Percentiles rank a stretch among this genome's conserved stretches.
phyloP scores from a whole-genome alignment of 164 flowering plant genomes.

The Umbellularia californica region DNA sequence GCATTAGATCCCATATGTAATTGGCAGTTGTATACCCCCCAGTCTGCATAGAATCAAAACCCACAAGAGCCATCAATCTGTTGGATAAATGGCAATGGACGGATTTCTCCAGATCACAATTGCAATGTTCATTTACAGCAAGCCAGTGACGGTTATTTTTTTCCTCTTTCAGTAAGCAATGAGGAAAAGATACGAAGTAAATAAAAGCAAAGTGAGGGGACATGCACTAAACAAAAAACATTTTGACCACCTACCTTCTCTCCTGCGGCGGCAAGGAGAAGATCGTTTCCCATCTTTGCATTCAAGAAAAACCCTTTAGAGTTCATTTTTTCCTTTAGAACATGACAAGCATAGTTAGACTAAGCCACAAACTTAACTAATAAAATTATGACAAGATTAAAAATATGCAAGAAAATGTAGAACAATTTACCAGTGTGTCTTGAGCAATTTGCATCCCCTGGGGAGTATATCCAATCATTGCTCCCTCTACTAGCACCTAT shows the following conservation, averaged over 20 bases:
- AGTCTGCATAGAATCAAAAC: constrained; percentile 40
- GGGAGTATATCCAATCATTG: constrained; percentile 81
- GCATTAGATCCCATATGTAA: constrained; percentile 89
- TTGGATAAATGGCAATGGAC: neutral
- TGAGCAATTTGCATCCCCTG: constrained; percentile 89
- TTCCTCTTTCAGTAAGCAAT: too few relatives aligned
- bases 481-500: constrained; percentile 85
- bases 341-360: constrained; percentile 7
- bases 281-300: constrained; percentile 57
- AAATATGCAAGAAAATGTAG: neutral
- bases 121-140: neutral
- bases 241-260: constrained; percentile 54
- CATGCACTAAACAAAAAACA: neutral
- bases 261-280: constrained; percentile 77
- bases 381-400: neutral
- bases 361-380: too few relatives aligned
- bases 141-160: neutral
- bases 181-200: neutral
- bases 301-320: constrained; percentile 46
- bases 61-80: neutral
- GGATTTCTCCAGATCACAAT: neutral
- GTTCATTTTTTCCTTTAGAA: constrained; percentile 55
- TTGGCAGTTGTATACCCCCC: constrained; percentile 88
- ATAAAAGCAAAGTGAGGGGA: neutral
- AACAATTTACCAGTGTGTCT: constrained; percentile 59